Conservation (phyloP, 2,329 filamentous ascomycete species). For the Aspergillus novofumigatus region DNA sequence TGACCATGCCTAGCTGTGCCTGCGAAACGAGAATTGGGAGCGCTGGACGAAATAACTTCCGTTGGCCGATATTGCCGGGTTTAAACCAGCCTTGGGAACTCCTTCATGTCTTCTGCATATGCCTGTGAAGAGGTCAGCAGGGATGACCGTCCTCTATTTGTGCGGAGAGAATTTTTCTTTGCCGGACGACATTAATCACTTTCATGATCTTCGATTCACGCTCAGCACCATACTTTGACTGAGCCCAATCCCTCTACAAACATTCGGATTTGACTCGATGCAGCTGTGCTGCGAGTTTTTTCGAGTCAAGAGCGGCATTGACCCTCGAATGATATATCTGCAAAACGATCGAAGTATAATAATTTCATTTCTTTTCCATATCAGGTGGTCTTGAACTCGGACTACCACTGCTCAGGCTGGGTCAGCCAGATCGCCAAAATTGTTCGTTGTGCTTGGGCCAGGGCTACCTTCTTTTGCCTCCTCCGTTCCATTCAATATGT, state of each 20-base stretch:
- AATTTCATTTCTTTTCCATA: not conserved
- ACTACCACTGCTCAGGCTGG: not conserved
- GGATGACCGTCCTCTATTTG: not conserved
- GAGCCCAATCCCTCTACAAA: too few relatives aligned
- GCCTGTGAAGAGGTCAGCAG: not conserved
- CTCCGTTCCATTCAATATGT: too few relatives aligned
- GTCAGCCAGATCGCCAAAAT: not conserved
- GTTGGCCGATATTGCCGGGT: not conserved
- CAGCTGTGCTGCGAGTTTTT: not conserved
- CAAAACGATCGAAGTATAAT: too few relatives aligned
- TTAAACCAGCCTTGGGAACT: not conserved
- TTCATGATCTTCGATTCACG: too few relatives aligned
- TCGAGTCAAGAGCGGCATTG: not conserved
- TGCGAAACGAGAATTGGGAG: not conserved
- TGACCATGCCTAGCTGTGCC: not conserved
- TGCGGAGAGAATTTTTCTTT: not conserved
- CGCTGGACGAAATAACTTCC: not conserved
- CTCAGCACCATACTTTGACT: too few relatives aligned
- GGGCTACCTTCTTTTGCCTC: too few relatives aligned
- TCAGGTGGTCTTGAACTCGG: not conserved
- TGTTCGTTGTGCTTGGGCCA: not conserved
- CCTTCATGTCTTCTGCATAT: not conserved
- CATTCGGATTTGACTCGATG: not conserved
- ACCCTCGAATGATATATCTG: not conserved
- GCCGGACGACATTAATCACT: not conserved